These are phyloP conservation scores for Quercus mongolica DNA, from an alignment of 306 rosid genomes.

Conservation along the genomic window DNA sequence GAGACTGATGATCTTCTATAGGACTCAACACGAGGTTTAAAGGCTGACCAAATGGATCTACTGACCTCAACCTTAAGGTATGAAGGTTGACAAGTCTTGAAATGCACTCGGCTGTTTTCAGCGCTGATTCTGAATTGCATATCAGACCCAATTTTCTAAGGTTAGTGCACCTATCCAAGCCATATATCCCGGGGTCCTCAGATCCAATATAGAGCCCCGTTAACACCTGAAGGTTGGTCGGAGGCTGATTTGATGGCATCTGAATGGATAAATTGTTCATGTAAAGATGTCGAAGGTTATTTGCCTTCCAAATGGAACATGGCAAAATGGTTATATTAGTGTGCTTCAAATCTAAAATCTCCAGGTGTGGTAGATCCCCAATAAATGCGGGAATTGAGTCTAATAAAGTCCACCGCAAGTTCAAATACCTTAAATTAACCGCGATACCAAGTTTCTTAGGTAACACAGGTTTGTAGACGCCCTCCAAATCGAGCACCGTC, in stretches of 20 bases:
- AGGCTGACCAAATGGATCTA: rapidly evolving
- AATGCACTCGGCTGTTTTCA: neutral
- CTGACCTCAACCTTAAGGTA: neutral
- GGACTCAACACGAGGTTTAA: neutral
- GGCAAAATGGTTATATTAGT: neutral
- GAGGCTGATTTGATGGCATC: neutral
- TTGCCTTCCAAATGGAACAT: no score
- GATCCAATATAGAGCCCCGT: neutral
- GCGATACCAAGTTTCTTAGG: neutral
- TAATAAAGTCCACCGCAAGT: constrained; percentile 10
- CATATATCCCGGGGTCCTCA: neutral
- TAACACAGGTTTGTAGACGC: constrained; percentile 1
- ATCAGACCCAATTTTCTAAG: neutral
- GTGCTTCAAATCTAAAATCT: constrained; percentile 12
- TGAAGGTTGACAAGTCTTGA: neutral
- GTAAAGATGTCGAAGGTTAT: no score
- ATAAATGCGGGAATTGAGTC: neutral
- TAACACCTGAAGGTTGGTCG: neutral
- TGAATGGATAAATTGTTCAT: no score
- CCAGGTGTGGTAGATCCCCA: neutral
- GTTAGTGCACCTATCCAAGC: neutral
- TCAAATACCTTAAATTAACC: neutral
- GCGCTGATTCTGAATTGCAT: neutral
- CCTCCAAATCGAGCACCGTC: constrained; percentile 21
- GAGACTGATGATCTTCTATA: neutral